Base-by-base conservation (phyloP, 331 rosid genomes). In the Pyrus hybrid region DNA sequence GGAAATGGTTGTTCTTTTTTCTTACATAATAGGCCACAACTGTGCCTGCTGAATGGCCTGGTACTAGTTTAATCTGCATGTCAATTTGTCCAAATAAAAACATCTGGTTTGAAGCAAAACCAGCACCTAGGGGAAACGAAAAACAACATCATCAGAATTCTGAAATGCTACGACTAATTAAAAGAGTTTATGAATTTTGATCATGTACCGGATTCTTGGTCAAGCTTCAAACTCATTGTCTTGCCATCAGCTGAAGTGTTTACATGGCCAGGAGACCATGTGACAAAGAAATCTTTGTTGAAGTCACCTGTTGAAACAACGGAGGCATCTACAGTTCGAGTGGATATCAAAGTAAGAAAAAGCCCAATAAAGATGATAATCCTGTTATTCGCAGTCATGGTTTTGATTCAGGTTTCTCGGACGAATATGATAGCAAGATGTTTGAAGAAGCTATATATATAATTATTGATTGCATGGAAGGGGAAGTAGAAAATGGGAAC, bases 1-100 rank as follows among this genome's bases (percentile, higher is more conserved):
- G 47, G 47, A 51, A 51, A 17, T 51, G n/a, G 57, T 17, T 51
- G 10, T 51, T 51, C 47, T 25, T 64, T 26, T 35, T 69, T 9
- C 90, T 79, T 84, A 94, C 97, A 80, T 91, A 94, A 82, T 77
- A 91, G 68, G 97, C 98, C 62, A 94, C 77, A 20, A 94, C 97
- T 70, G 96, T 90, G 83, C 98, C 97, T 23, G 98, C 96, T 30
- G 98, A 94, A 90, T 86, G 71, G 11, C 98, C 93, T 14, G 96
- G 93, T 75, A 91, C 87, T 63, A 94, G 85, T 77, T 91, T 94
- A 65, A 94, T 91, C 83, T 90, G 90, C 98, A 94, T 88, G 87
- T 94, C 95, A 79, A 94, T 81, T 81, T 90, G 81, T 43, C 98
- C 97, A 67, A 91, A 94, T 68, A 94, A 80, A 75, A 94, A 94